Base-by-base conservation (phyloP, 768 basidiomycete genomes). In the Plicaturopsis crispa region DNA sequence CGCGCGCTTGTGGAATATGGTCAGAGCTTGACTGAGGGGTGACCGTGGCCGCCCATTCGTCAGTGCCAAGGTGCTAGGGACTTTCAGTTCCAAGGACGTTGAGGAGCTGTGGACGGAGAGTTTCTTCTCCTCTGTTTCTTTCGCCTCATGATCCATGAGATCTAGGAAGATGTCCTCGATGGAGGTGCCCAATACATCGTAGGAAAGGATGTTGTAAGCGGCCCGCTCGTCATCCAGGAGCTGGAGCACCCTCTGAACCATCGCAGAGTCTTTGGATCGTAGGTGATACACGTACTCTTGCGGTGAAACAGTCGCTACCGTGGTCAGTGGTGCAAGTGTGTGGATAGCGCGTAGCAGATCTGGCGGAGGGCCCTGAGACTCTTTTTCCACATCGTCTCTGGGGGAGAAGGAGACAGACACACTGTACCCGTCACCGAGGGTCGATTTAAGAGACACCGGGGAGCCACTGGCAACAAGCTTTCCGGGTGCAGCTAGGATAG, bases 151-250 rank as follows among this genome's bases (percentile, higher is more conserved):
- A 33, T 57, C 56, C 82, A 87, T 85, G 13, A 90, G 57, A 28
- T 72, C 67, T 14, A 90, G 66, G 62, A 90, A 89, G 32, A 90
- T 82, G 40, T 87, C 83, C 54, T 90, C 86, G 28, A 90, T 80
- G 6, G 83, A 75, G 1, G 84, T 80, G 7, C 82, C 79, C 16
- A 82, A 57, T 17, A 86, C 67, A 39, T 86, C 80, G 48, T 80
- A 84, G 0, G 74, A 75, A 0, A 50, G 49, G 24, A 84, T 61
- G 6, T 52, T 42, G 31, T 66, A 61, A 0, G 46, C 43, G 6
- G 39, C 47, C 24, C 59, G 61, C 24, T 76, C 65, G 0, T 53
- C 42, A 20, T 84, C 75, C 1, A 87, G 56, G 3, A 76, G 33
- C 20, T 66, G 63, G 13, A 87, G 67, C 12, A 84, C 72, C 19